Percentiles rank a stretch among this genome's conserved stretches.
Conservation (phyloP, 106 monocot genomes). For the Narthecium ossifragum region DNA sequence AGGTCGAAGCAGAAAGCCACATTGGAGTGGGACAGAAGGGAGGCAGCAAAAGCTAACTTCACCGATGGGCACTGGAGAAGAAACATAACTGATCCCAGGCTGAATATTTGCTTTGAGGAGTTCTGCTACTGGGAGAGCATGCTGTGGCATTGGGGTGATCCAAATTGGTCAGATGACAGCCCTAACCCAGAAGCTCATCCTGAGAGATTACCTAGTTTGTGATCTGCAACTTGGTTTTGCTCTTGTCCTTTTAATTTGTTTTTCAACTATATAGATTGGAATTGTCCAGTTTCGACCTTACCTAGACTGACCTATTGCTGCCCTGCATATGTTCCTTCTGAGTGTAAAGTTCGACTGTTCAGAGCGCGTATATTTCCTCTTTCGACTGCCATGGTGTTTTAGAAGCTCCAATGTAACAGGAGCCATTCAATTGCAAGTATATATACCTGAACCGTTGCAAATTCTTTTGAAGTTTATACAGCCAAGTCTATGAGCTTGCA, state of each 20-base stretch:
- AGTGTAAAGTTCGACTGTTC: too few species aligned
- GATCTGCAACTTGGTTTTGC: neutral
- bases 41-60: conserved; percentile 49
- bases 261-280: neutral
- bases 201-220: neutral
- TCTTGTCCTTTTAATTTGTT: neutral
- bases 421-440: too few species aligned
- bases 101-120: conserved; percentile 32
- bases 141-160: conserved; percentile 49
- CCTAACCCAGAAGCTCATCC: neutral
- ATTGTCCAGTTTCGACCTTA: neutral
- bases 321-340: neutral
- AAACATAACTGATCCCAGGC: conserved; percentile 32
- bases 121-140: conserved; percentile 48
- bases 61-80: conserved; percentile 49
- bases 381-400: too few species aligned
- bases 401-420: too few species aligned
- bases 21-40: conserved; percentile 43
- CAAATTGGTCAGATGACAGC: conserved; percentile 15
- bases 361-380: too few species aligned
- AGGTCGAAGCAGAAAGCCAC: conserved; percentile 42
- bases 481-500: too few species aligned
- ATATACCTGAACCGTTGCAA: too few species aligned
- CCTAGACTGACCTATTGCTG: neutral
- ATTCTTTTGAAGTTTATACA: too few species aligned